Evolutionary conservation across 768 basidiomycete genomes (phyloP), one percentile per base, ranked within the genome.

Genomic region (Butyriboletus loyo): DNA sequence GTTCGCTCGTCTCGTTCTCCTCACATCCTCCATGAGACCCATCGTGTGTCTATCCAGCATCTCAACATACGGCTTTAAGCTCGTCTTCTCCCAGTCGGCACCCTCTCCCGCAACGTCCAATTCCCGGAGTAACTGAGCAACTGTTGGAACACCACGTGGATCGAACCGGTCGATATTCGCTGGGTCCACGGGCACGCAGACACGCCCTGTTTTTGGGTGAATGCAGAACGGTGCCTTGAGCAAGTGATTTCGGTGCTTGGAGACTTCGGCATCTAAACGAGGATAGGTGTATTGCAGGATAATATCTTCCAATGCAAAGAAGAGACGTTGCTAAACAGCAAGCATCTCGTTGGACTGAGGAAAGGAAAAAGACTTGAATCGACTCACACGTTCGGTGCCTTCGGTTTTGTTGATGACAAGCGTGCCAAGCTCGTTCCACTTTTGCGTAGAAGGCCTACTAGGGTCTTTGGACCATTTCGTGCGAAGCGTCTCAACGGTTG

Each of bases 151-250:
- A 1, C 62, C 66, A 48, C 80, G 83, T 0, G 95, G 97, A 64
- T 96, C 84, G 64, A 98, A 99, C 2, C 79, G 75, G 49, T 92
- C 84, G 28, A 98, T 81, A 30, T 72, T 67, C 31, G 72, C 72
- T 4, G 93, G 87, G 63, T 96, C 88, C 17, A 98, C 77, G 1
- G 96, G 97, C 3, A 99, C 91, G 66, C 96, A 99, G 9, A 99
- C 84, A 28, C 93, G 83, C 1, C 96, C 97, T 2, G 97, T 99
- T 57, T 91, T 91, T 0, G 97, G 97, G 70, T 99, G 97, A 0
- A 98, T 76, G 66, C 95, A 97, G 71, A 99, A 99, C 0, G 97
- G 97, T 21, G 92, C 88, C 72, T 99, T 99, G 49, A 99, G 81
- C 74, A 99, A 79, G 75, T 99, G 97, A 73, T 99, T 98, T 45